Evolutionary conservation across 2,329 filamentous ascomycete genomes (phyloP).

Genomic region (Fusarium sublunatum): DNA sequence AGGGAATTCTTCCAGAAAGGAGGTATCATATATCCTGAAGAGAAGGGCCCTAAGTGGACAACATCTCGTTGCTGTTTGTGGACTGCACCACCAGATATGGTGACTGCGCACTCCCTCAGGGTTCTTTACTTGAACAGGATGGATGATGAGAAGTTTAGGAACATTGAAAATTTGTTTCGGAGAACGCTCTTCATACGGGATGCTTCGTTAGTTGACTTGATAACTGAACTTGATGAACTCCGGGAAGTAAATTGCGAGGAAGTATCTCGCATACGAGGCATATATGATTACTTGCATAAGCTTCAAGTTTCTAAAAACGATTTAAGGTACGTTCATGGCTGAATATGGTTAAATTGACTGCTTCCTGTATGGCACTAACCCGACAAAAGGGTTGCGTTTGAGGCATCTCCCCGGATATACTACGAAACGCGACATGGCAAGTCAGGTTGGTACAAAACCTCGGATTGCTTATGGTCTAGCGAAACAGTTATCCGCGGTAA

Average conservation of each 20-base stretch:
- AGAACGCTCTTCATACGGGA: slow-evolving; percentile 8
- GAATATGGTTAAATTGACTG: no score
- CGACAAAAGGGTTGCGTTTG: slow-evolving; percentile 17
- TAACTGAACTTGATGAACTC: background rate
- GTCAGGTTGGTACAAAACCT: slow-evolving; percentile 20
- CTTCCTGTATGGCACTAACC: background rate
- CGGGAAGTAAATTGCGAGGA: background rate
- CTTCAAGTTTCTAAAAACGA: background rate
- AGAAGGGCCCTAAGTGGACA: background rate
- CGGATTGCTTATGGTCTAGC: slow-evolving; percentile 36
- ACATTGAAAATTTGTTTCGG: slow-evolving; percentile 12
- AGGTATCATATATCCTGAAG: slow-evolving; percentile 10
- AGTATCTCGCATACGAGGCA: background rate
- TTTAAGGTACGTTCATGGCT: slow-evolving; percentile 1
- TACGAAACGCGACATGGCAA: background rate
- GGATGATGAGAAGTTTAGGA: slow-evolving; percentile 11
- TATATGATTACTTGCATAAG: slow-evolving; percentile 28
- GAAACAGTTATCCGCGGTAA: slow-evolving; percentile 22
- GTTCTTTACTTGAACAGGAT: slow-evolving; percentile 4
- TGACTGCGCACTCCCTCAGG: background rate
- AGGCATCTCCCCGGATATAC: slow-evolving; percentile 9
- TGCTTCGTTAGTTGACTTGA: background rate
- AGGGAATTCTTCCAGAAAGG: slow-evolving; percentile 19
- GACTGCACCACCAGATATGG: slow-evolving; percentile 20
- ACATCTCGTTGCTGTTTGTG: slow-evolving; percentile 2